Evolutionary conservation across 441 rosid genomes (phyloP), one percentile per base, ranked within the genome.

Genomic region (Isatis lusitanica): DNA sequence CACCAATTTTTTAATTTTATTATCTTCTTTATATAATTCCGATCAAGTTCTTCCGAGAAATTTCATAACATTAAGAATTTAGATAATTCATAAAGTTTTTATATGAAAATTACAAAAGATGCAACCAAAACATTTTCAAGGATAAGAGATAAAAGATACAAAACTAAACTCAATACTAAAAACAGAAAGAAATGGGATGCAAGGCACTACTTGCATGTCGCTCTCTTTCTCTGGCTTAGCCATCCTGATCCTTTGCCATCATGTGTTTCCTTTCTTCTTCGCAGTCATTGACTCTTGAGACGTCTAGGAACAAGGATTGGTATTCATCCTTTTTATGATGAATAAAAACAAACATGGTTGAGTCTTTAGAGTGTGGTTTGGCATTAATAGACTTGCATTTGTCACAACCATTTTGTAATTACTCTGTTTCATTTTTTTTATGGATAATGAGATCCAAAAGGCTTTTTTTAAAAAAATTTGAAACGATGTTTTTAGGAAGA

Each of bases 1-100:
- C 74, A 24, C 26, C 64, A 68, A 51, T 61, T 68, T 52, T 52
- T 74, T 21, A 21, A 21, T 21, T 21, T 28, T 28, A 3, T 28
- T 4, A 11, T 26, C 0, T 52, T 11, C 0, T 26, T 12, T 11
- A 12, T 7, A 26, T 1, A 9, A n/a, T 48, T 48, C 26, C 26
- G 24, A 16, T 47, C 8, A 46, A 47, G 16, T 15, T 46, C 21
- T 21, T 21, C 24, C 24, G 24, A 21, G 24, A 21, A 21, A 21
- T 21, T 1, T 21, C 24, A 21, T 21, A 21, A 21, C 24, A 2
- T 21, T 21, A 21, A 21, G 4, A 28, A 2, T 3, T 28, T 4
- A 28, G 31, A 28, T 28, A 28, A 28, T 28, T 28, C 31, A 28
- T 28, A 2, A 3, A 28, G 2, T 28, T 28, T 4, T 28, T 4